Evolutionary conservation across 257 asterid genomes (phyloP).

Genomic region (Gardenia jasminoides): DNA sequence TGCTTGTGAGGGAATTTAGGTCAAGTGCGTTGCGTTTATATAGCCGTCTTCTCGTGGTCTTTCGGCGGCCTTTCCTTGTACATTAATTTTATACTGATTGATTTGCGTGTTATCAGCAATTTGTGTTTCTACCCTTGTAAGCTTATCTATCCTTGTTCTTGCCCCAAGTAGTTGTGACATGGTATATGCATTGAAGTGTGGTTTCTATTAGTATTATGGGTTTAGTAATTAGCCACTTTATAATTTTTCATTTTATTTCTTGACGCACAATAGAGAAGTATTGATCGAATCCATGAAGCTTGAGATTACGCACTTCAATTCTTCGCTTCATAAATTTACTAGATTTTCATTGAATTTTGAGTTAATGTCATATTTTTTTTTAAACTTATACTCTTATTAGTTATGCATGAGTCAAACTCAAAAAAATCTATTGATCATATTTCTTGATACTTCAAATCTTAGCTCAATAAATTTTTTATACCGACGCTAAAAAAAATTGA

Average conservation of each 20-base stretch:
- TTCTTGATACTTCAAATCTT: no score
- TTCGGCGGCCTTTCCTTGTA: slow-evolving; percentile 8
- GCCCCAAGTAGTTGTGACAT: not conserved
- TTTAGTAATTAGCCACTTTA: not conserved
- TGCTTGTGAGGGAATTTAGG: slow-evolving; percentile 9
- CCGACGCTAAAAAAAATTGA: no score
- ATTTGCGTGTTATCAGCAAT: not conserved
- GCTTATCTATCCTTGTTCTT: not conserved
- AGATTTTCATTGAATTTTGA: no score
- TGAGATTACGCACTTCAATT: no score
- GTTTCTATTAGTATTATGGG: not conserved
- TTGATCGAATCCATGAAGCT: no score
- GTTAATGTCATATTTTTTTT: no score
- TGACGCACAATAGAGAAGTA: no score
- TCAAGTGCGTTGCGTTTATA: not conserved
- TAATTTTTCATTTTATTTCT: no score
- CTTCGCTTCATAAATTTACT: not conserved
- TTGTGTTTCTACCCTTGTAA: not conserved
- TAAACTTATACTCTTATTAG: no score
- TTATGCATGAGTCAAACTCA: no score
- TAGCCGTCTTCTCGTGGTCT: not conserved
- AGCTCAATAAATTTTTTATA: no score
- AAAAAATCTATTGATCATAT: no score
- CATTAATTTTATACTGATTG: not conserved
- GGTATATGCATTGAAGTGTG: not conserved